Evolutionary conservation across 768 basidiomycete genomes (phyloP), one percentile per base, ranked within the genome.

Genomic region (Pisolithus microcarpus): DNA sequence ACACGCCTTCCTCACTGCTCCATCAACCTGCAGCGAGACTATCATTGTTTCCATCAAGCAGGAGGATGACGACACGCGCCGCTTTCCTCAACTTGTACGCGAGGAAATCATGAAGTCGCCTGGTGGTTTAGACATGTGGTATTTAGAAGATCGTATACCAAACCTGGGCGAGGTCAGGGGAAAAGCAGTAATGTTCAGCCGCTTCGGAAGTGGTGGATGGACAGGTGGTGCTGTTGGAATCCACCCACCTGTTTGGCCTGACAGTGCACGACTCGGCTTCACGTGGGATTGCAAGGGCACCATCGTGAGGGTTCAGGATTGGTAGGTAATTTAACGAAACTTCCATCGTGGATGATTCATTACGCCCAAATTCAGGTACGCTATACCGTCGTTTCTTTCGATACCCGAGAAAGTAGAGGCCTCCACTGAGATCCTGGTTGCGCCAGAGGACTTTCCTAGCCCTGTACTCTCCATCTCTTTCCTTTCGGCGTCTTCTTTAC

Each of bases 11-110:
- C 78, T 94, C 37, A 75, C 75, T 7, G 72, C 77, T 0, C 74
- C 80, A 0, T 56, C 58, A 4, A 78, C 87, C 1, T 72, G 70
- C 8, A 74, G 72, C 26, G 93, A 95, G 65, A 87, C 87, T 0
- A 65, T 96, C 34, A 78, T 96, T 26, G 81, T 94, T 72, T 92
- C 85, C 15, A 78, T 97, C 62, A 94, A 95, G 66, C 87, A 94
- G 62, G 93, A 97, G 64, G 85, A 90, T 56, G 74, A 75, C 0
- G 70, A 78, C 4, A 62, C 71, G 0, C 56, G 65, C 1, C 51
- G 69, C 6, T 92, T 94, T 65, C 87, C 87, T 2, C 57, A 65
- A 28, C 66, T 82, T 9, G 85, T 93, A 8, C 78, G 76, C 34
- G 70, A 80, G 38, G 86, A 83, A 49, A 85, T 95, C 23, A 63